Evolutionary conservation across 2,329 filamentous ascomycete genomes (phyloP).

Genomic region (Aureobasidium sp.): DNA sequence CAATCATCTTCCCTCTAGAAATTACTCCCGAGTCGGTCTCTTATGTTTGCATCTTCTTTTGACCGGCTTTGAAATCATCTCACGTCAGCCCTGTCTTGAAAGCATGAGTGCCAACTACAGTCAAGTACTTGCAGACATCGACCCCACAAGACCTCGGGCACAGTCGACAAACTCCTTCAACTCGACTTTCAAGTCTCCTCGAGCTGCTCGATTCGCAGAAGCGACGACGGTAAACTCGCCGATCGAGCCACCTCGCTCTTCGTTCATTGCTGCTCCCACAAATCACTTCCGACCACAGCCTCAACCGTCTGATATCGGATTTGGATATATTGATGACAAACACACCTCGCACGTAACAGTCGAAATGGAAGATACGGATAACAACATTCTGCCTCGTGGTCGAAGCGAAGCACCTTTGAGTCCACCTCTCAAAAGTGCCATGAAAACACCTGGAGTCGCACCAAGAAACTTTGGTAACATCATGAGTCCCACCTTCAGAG

Average conservation of each 20-base stretch:
- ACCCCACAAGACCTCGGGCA: slow-evolving; percentile 17
- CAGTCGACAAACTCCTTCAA: slow-evolving; percentile 33
- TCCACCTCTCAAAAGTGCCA: slow-evolving; percentile 73
- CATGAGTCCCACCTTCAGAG: slow-evolving; percentile 82
- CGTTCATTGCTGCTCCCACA: slow-evolving; percentile 51
- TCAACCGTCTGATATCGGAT: slow-evolving; percentile 80
- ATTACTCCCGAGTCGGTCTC: slow-evolving; percentile 12
- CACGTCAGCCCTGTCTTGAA: slow-evolving; percentile 17
- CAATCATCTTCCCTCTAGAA: background rate
- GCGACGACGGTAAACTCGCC: slow-evolving; percentile 74
- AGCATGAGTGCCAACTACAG: slow-evolving; percentile 16
- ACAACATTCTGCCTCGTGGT: slow-evolving; percentile 46
- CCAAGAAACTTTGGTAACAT: slow-evolving; percentile 60
- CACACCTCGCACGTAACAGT: slow-evolving; percentile 44
- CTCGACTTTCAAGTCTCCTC: slow-evolving; percentile 53
- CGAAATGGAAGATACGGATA: slow-evolving; percentile 47
- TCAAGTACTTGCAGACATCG: slow-evolving; percentile 15
- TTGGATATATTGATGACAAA: slow-evolving; percentile 71
- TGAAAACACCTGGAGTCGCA: slow-evolving; percentile 79
- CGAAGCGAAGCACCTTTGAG: slow-evolving; percentile 63
- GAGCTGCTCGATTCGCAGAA: slow-evolving; percentile 74
- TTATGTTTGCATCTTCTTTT: background rate
- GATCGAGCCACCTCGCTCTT: slow-evolving; percentile 52
- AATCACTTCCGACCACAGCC: slow-evolving; percentile 53
- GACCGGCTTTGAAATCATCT: slow-evolving; percentile 16